phyloP scores from a whole-genome alignment of 2,329 filamentous ascomycete genomes.

The Paracorniculantispora psalliotae region DNA sequence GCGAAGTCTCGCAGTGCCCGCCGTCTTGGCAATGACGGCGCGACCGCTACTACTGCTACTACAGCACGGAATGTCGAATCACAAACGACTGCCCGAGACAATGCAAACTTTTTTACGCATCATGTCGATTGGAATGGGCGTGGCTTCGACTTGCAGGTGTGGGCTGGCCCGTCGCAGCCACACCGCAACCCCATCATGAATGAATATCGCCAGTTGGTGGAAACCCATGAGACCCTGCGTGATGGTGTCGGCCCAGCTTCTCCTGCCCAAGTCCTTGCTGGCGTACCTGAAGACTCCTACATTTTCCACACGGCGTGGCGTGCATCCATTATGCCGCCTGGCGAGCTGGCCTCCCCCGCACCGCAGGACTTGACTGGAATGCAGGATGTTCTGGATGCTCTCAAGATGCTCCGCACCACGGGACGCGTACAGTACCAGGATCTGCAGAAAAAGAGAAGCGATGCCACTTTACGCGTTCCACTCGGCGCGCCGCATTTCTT shows the following conservation, averaged over 20 bases:
- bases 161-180: conserved; percentile 38
- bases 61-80: conserved; percentile 2
- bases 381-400: conserved; percentile 37
- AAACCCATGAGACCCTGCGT: conserved; percentile 29
- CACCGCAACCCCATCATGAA: conserved; percentile 35
- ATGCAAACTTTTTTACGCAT: conserved; percentile 21
- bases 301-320: conserved; percentile 51
- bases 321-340: conserved; percentile 37
- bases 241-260: conserved; percentile 40
- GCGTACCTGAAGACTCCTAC: conserved; percentile 40
- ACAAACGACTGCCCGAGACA: conserved; percentile 10
- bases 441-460: conserved; percentile 13
- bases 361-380: conserved; percentile 31
- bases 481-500: conserved; percentile 29
- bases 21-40: conserved; percentile 2
- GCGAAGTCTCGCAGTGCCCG: conserved; percentile 2
- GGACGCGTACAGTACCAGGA: conserved; percentile 27
- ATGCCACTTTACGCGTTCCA: conserved; percentile 11
- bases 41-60: conserved; percentile 6
- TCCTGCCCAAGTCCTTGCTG: conserved; percentile 45
- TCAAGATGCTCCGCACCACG: conserved; percentile 35
- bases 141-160: conserved; percentile 31
- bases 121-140: conserved; percentile 24
- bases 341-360: conserved; percentile 24
- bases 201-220: conserved; percentile 44